Conservation (phyloP, 768 basidiomycete species). For the Podaxis sp. region DNA sequence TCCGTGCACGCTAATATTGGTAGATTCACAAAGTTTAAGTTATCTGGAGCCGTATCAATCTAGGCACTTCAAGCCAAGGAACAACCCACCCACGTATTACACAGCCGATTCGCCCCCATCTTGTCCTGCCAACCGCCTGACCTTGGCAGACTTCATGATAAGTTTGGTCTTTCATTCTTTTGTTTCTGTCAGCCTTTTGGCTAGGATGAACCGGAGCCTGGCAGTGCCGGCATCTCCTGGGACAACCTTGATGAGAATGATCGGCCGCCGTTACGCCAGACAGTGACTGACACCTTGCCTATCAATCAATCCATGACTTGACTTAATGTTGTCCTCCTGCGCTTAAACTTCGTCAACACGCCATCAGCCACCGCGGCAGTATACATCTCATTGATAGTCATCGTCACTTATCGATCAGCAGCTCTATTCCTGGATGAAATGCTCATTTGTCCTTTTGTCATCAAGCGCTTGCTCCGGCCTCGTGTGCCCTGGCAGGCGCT, state of each 20-base stretch:
- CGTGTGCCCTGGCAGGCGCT: too few relatives aligned
- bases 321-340: too few relatives aligned
- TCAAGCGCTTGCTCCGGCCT: too few relatives aligned
- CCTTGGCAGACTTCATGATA: slow-evolving; percentile 22
- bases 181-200: slow-evolving; percentile 14
- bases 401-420: too few relatives aligned
- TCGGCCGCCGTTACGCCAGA: background rate
- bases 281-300: too few relatives aligned
- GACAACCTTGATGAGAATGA: background rate
- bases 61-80: background rate
- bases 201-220: slow-evolving; percentile 9
- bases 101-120: slow-evolving; percentile 43
- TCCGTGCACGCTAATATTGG: slow-evolving; percentile 78
- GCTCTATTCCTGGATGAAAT: too few relatives aligned
- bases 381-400: too few relatives aligned
- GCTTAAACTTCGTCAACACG: too few relatives aligned
- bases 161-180: slow-evolving; percentile 18
- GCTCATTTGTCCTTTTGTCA: too few relatives aligned
- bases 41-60: slow-evolving; percentile 37
- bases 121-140: slow-evolving; percentile 42
- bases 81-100: slow-evolving; percentile 39
- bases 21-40: slow-evolving; percentile 57
- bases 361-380: too few relatives aligned
- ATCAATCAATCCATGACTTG: too few relatives aligned
- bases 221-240: background rate